Evolutionary conservation across 176 grass and related monocot genomes (phyloP).

Genomic region (Triticum urartu): DNA sequence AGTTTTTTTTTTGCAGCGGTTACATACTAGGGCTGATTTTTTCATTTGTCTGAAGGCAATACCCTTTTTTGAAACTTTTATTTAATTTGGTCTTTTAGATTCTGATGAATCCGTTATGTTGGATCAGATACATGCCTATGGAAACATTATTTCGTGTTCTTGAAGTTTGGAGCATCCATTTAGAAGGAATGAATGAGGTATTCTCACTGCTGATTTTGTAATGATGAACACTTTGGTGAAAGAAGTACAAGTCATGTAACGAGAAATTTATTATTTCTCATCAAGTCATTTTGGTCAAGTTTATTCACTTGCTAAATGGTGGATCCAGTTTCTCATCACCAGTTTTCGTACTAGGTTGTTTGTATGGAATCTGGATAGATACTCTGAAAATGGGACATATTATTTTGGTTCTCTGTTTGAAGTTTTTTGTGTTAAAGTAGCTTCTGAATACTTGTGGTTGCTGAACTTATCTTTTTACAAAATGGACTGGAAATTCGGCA

Average conservation of each 20-base stretch:
- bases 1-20: not conserved
- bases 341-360: not conserved
- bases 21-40: not conserved
- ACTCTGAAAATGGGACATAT: not conserved
- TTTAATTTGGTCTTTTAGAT: not conserved
- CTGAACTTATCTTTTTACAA: not conserved
- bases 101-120: conserved; percentile 35
- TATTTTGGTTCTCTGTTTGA: conserved; percentile 4
- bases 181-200: conserved; percentile 72
- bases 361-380: conserved; percentile 6
- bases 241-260: not conserved
- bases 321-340: not conserved
- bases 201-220: conserved; percentile 3
- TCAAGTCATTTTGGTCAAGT: not conserved
- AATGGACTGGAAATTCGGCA: not conserved
- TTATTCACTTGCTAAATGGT: conserved; percentile 4
- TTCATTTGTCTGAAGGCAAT: not conserved
- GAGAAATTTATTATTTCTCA: not conserved
- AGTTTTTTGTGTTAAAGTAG: conserved; percentile 1
- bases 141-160: conserved; percentile 61
- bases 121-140: conserved; percentile 62
- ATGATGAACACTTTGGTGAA: conserved; percentile 2
- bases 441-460: not conserved
- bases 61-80: not conserved
- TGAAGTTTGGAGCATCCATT: conserved; percentile 63